These are phyloP conservation scores for Stephanodiscus triporus DNA, from an alignment of 108 stramenopile genomes.

Conservation along the genomic window DNA sequence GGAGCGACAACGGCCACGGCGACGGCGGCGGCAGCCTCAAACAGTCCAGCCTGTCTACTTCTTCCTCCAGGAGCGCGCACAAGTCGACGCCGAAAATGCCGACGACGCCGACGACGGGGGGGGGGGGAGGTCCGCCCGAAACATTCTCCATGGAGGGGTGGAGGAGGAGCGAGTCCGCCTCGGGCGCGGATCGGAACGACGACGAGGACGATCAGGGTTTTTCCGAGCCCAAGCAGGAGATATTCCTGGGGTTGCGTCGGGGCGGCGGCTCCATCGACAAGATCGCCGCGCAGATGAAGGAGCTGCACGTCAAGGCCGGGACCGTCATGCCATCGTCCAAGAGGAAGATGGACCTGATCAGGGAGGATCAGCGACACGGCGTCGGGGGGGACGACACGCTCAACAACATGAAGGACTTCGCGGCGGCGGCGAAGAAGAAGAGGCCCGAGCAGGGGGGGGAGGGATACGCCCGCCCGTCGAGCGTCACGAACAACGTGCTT, in stretches of 20 bases:
- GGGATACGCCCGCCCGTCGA: constrained; percentile 18
- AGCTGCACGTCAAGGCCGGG: constrained; percentile 25
- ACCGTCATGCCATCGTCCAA: background rate
- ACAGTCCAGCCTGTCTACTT: too few species aligned
- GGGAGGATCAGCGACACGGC: background rate
- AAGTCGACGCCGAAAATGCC: too few species aligned
- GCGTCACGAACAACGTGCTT: constrained; percentile 32
- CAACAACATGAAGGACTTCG: background rate
- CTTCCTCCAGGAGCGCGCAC: too few species aligned
- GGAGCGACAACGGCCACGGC: background rate
- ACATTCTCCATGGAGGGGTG: background rate
- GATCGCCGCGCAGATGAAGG: constrained; percentile 22
- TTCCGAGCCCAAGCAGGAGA: constrained; percentile 43
- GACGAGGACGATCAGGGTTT: constrained; percentile 5
- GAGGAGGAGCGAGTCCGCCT: background rate
- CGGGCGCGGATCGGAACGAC: constrained; percentile 8
- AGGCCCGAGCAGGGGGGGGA: background rate
- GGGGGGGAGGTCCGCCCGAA: too few species aligned
- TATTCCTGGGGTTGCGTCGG: constrained; percentile 30
- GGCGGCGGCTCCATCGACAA: constrained; percentile 16
- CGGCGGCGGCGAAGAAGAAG: background rate
- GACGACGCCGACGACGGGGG: too few species aligned
- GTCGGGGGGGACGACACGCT: constrained; percentile 5
- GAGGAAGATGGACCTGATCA: background rate
- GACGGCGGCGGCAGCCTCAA: background rate